Evolutionary conservation across 768 basidiomycete genomes (phyloP).

Genomic region (Trichaptum fuscoviolaceum): DNA sequence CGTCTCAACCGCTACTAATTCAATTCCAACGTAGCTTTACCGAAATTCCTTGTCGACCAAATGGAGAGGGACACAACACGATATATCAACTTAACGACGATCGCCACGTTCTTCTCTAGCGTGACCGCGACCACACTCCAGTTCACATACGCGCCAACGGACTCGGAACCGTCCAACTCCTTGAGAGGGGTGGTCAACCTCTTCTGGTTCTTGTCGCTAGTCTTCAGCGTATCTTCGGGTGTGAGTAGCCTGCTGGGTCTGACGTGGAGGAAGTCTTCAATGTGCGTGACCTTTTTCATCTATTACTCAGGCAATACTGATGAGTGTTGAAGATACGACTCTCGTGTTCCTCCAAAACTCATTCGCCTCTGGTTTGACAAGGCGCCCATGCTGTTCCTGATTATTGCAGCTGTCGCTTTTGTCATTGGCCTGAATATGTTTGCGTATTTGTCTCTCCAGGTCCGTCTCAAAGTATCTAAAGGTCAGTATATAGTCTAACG

Average conservation of each 20-base stretch:
- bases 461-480: neutral
- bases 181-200: neutral
- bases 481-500: neutral
- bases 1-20: neutral
- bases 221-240: neutral
- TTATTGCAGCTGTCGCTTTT: neutral
- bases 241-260: neutral
- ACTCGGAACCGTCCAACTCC: neutral
- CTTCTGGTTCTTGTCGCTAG: neutral
- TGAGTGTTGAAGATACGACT: neutral
- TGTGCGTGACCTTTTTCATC: neutral
- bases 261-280: neutral
- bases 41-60: neutral
- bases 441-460: neutral
- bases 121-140: neutral
- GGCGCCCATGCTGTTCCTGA: neutral
- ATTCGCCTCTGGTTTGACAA: neutral
- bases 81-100: neutral
- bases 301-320: neutral
- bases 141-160: neutral
- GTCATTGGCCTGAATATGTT: neutral
- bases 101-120: neutral
- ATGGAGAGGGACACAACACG: neutral
- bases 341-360: neutral
- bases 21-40: neutral